phyloP scores from a whole-genome alignment of 108 stramenopile species.

The Cyclostephanos tholiformis region DNA sequence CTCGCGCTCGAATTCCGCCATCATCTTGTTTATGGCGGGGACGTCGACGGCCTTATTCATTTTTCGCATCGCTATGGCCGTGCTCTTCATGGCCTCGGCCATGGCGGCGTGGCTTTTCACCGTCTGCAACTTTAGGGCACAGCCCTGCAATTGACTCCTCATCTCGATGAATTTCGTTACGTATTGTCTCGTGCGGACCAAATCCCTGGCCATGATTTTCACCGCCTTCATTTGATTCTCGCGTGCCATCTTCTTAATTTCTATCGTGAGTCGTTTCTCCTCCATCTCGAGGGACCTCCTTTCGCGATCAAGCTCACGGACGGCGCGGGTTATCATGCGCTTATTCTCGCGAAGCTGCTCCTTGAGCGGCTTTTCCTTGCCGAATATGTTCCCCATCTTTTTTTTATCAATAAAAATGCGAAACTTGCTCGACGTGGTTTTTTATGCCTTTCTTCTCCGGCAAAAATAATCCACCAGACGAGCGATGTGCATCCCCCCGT shows the following conservation, averaged over 20 bases:
- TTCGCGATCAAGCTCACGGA: constrained; percentile 96
- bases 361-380: constrained; percentile 95
- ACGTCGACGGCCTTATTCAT: constrained; percentile 96
- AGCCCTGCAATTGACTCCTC: constrained; percentile 93
- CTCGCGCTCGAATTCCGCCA: constrained; percentile 95
- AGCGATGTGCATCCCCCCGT: no score
- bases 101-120: constrained; percentile 95
- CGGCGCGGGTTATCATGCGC: constrained; percentile 92
- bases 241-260: constrained; percentile 95
- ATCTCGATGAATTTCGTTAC: constrained; percentile 97
- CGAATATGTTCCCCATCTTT: constrained; percentile 87
- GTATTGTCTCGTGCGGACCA: constrained; percentile 91
- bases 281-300: constrained; percentile 84
- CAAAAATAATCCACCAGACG: background rate
- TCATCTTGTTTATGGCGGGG: constrained; percentile 93
- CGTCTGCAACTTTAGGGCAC: constrained; percentile 92
- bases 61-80: constrained; percentile 89
- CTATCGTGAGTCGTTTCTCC: constrained; percentile 91
- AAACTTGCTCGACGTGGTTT: background rate
- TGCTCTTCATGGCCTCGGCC: constrained; percentile 91
- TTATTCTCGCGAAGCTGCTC: constrained; percentile 98
- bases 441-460: no score
- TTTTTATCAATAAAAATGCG: background rate
- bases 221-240: constrained; percentile 93
- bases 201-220: constrained; percentile 96